phyloP scores from a whole-genome alignment of 176 grass and related monocot genomes.

The Oryza rufipogon region DNA sequence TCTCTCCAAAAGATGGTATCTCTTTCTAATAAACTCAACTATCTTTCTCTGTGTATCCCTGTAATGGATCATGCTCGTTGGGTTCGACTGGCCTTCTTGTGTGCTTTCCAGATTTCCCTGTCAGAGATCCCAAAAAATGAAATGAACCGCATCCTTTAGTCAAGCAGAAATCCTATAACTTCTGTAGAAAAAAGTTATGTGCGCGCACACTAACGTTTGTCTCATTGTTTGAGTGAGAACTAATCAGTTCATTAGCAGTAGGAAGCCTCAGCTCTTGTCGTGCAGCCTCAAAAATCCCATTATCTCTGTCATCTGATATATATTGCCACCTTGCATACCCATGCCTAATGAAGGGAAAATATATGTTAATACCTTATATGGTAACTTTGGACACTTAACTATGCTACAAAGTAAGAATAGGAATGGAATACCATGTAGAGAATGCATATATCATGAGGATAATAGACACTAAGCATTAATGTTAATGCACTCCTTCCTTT shows the following conservation, averaged over 20 bases:
- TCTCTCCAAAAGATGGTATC: constrained; percentile 93
- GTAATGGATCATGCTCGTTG: constrained; percentile 58
- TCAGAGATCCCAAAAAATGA: constrained; percentile 11
- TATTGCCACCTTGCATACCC: constrained; percentile 98
- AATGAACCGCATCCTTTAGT: neutral
- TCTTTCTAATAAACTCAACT: constrained; percentile 93
- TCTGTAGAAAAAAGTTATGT: constrained; percentile 24
- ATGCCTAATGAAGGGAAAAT: constrained; percentile 57
- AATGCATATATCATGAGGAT: constrained; percentile 10
- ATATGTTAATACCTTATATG: constrained; percentile 35
- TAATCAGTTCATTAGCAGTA: constrained; percentile 51
- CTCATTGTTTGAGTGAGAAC: constrained; percentile 57
- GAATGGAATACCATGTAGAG: neutral
- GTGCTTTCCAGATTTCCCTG: constrained; percentile 79
- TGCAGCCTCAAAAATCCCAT: constrained; percentile 77
- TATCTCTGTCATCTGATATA: constrained; percentile 84
- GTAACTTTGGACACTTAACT: constrained; percentile 11
- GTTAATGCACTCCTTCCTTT: neutral
- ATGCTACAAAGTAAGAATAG: neutral
- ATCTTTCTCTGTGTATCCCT: constrained; percentile 87
- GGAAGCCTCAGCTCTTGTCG: constrained; percentile 80
- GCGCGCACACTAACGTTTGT: constrained; percentile 56
- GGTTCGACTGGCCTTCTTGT: constrained; percentile 50
- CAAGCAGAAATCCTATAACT: neutral
- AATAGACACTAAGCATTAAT: constrained; percentile 16